phyloP scores from a whole-genome alignment of 2,329 filamentous ascomycete species.

The Colletotrichum godetiae region DNA sequence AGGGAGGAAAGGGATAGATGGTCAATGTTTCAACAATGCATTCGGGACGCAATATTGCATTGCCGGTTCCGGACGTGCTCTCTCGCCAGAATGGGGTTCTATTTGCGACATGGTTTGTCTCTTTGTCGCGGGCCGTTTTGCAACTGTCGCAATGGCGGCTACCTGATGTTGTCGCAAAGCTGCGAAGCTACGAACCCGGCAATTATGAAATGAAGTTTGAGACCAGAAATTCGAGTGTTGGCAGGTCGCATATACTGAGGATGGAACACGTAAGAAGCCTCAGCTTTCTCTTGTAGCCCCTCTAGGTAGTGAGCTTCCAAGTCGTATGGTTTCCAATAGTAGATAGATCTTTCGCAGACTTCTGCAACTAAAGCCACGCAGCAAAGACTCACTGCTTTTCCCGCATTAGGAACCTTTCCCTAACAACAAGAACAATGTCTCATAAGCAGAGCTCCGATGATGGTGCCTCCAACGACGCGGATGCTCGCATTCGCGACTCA shows the following conservation, averaged over 20 bases:
- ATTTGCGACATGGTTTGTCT: background rate
- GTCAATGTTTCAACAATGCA: constrained; percentile 26
- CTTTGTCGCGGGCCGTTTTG: constrained; percentile 16
- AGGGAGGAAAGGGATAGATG: constrained; percentile 6
- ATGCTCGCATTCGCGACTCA: background rate
- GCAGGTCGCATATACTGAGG: background rate
- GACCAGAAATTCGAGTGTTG: background rate
- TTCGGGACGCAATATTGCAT: constrained; percentile 3
- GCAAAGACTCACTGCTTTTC: background rate
- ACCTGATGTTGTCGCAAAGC: background rate
- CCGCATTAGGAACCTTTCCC: background rate
- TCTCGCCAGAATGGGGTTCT: constrained; percentile 5
- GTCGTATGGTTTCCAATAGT: background rate
- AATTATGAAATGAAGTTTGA: background rate
- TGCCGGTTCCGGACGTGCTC: constrained; percentile 6
- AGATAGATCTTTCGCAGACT: background rate
- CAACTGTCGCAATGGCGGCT: background rate
- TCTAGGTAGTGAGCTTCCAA: background rate
- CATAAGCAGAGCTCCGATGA: background rate
- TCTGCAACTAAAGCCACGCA: background rate
- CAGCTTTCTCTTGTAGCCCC: no score
- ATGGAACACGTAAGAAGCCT: background rate
- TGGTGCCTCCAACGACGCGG: background rate
- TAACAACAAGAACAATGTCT: background rate
- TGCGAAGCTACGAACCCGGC: no score